Percentiles rank a stretch among this genome's conserved stretches.
Conservation (phyloP, 208 protist genomes). For the Crithidia fasciculata region DNA sequence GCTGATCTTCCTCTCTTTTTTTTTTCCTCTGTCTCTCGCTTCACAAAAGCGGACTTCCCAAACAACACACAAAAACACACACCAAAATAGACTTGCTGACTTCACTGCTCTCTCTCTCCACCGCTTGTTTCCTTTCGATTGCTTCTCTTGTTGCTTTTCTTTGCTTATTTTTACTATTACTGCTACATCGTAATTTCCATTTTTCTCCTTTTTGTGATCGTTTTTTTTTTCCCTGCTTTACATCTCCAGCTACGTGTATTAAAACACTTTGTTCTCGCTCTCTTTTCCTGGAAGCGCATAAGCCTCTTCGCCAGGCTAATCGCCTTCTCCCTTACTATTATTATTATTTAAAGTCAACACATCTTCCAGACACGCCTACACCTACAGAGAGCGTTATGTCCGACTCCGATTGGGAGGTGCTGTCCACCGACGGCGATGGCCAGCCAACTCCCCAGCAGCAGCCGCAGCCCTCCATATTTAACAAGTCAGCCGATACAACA, state of each 20-base stretch:
- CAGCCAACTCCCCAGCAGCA: background rate
- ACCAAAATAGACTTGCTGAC: too few relatives aligned
- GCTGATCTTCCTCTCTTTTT: background rate
- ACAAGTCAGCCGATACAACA: too few relatives aligned
- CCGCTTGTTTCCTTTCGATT: too few relatives aligned
- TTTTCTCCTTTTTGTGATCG: constrained; percentile 9
- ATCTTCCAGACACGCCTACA: too few relatives aligned
- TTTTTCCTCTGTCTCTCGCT: background rate
- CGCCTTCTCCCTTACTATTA: background rate
- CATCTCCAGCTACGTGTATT: background rate
- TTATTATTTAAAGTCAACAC: background rate
- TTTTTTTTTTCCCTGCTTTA: constrained; percentile 3
- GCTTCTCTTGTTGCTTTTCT: background rate
- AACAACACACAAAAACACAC: too few relatives aligned
- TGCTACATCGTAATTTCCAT: background rate
- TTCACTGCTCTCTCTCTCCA: too few relatives aligned
- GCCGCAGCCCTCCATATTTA: too few relatives aligned
- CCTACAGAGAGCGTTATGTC: constrained; percentile 13
- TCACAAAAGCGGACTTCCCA: background rate
- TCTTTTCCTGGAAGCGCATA: background rate
- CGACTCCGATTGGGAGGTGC: constrained; percentile 37
- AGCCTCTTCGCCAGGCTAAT: too few relatives aligned
- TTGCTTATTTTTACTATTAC: background rate
- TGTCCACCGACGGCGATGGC: constrained; percentile 18
- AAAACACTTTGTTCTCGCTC: background rate